Percentiles rank a stretch among this genome's conserved stretches.
Evolutionary conservation across 257 asterid species (phyloP).

Genomic region (Solanum etuberosum): DNA sequence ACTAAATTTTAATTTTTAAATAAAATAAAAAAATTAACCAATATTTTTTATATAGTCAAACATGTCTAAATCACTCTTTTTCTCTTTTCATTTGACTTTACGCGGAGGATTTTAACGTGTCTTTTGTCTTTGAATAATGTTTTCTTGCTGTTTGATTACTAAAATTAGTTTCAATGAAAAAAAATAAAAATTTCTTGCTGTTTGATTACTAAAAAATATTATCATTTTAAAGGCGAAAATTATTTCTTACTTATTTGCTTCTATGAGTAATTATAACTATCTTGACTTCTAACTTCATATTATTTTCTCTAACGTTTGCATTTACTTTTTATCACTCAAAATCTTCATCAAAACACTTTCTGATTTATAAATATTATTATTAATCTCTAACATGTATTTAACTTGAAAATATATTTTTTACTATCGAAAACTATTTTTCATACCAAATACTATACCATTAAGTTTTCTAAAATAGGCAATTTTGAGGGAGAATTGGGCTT

Average conservation of each 20-base stretch:
- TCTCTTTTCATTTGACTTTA: neutral
- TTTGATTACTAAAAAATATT: no score
- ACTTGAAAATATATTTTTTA: neutral
- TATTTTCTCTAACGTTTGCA: neutral
- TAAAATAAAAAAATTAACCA: no score
- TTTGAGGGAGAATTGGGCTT: neutral
- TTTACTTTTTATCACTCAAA: neutral
- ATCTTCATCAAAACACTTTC: neutral
- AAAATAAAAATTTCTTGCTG: no score
- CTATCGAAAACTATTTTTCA: neutral
- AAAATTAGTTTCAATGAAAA: no score
- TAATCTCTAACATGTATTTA: neutral
- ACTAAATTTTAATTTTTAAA: no score
- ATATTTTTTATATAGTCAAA: neutral
- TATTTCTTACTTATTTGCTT: neutral
- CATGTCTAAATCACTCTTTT: neutral
- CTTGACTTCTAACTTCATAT: neutral
- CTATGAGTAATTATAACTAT: neutral
- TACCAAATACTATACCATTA: neutral
- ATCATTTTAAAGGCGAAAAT: neutral
- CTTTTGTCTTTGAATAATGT: neutral
- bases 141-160: neutral
- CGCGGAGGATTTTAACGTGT: neutral
- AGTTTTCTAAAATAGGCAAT: no score
- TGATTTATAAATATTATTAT: neutral